Conservation (phyloP, 2,329 filamentous ascomycete species). For the Exophiala calicioides region DNA sequence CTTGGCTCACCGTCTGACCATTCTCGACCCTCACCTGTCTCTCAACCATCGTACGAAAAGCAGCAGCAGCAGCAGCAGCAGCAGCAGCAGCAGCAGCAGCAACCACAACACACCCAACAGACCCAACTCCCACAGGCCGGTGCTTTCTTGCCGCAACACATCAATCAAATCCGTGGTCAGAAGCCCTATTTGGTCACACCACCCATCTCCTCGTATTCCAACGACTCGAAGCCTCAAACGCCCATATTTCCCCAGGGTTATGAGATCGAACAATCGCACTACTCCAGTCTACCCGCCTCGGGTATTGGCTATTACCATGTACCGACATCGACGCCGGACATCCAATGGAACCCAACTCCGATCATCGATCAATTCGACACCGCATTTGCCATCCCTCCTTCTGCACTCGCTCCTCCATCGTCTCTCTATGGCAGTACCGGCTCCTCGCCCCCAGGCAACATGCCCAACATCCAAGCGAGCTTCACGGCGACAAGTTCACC, state of each 20-base stretch:
- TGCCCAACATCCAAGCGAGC: conserved; percentile 41
- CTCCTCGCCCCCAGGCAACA: conserved; percentile 34
- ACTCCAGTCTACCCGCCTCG: conserved; percentile 35
- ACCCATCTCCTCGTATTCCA: conserved; percentile 71
- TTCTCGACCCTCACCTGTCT: conserved; percentile 51
- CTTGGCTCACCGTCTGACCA: conserved; percentile 75
- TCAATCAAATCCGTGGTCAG: conserved; percentile 21
- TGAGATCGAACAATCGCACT: conserved; percentile 17
- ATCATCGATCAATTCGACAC: conserved; percentile 90
- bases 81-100: conserved; percentile 46
- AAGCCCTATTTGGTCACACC: conserved; percentile 54
- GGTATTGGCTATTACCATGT: conserved; percentile 46
- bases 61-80: conserved; percentile 53
- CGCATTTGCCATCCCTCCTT: conserved; percentile 76
- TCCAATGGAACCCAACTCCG: conserved; percentile 79
- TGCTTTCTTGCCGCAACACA: conserved; percentile 17
- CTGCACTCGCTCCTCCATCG: conserved; percentile 31
- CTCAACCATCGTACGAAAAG: conserved; percentile 49
- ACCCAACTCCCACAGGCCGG: conserved; percentile 4
- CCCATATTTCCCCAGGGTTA: conserved; percentile 34
- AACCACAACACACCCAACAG: conserved; percentile 31
- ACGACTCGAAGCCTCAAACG: conserved; percentile 75
- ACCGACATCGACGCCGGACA: conserved; percentile 37
- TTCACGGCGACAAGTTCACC: conserved; percentile 17
- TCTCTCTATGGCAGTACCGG: conserved; percentile 26